Percentiles rank a stretch among this genome's conserved stretches.
phyloP scores from a whole-genome alignment of 768 basidiomycete genomes.

The Boletus reticuloceps region DNA sequence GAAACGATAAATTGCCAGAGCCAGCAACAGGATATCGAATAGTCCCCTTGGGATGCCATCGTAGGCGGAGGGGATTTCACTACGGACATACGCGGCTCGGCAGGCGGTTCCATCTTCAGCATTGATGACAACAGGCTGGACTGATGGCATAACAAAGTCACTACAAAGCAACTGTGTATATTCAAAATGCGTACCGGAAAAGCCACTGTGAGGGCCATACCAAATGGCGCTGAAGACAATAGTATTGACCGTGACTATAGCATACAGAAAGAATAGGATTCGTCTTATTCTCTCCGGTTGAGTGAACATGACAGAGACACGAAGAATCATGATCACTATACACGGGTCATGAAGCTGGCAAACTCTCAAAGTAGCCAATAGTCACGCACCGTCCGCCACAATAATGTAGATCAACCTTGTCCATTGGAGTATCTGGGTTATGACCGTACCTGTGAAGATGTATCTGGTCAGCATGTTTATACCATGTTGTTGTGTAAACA shows the following conservation, averaged over 20 bases:
- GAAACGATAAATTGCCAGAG: constrained; percentile 9
- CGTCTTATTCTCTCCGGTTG: not conserved
- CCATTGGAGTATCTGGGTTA: not conserved
- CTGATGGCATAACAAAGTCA: too few species aligned
- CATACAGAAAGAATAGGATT: constrained; percentile 2
- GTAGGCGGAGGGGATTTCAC: not conserved
- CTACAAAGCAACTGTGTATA: too few species aligned
- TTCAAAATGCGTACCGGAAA: not conserved
- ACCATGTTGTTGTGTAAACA: not conserved
- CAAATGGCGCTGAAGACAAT: not conserved
- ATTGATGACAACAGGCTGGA: too few species aligned
- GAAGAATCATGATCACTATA: constrained; percentile 15
- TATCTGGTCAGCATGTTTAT: not conserved
- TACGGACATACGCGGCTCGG: not conserved
- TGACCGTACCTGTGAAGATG: not conserved
- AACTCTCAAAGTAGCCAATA: not conserved
- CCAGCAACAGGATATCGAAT: constrained; percentile 9
- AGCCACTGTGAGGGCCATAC: not conserved
- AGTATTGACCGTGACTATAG: not conserved
- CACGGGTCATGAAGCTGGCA: not conserved
- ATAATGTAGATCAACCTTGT: not conserved
- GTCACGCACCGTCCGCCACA: constrained; percentile 4
- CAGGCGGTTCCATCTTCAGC: not conserved
- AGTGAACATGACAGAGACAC: constrained; percentile 14
- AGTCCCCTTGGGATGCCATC: not conserved